Base-by-base conservation (phyloP, 805 yeast genomes). In the Lipomyces kockii region DNA sequence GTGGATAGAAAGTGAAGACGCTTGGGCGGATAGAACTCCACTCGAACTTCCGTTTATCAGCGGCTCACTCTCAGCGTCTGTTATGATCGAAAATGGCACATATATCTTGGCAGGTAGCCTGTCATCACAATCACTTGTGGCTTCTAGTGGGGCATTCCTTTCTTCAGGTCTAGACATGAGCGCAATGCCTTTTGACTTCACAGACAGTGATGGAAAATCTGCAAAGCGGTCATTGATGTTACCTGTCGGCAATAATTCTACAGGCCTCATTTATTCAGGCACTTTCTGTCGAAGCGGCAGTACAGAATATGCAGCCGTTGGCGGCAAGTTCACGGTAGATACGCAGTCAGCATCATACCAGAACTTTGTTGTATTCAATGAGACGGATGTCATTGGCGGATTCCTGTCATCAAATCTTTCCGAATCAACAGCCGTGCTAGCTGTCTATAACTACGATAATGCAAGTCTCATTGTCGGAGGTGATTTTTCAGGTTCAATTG, bases 291-390 rank as follows among this genome's bases (percentile, higher is more conserved):
- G 90, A 74, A 79, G 79, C 12, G 75, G 87, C 0, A 68, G 83
- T n/a, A 34, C 52, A 4, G 14, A 20, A 2, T 60, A 29, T 11
- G 78, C 87, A 53, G 83, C 85, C 0, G 77, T 89, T 60, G 92
- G 90, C 8, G 95, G 94, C 25, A 76, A 79, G 2, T 87, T 88
- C 73, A 43, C 62, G 1, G 37, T 54, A 3, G 58, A 22, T 8
- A 17, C 52, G 3, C 74, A 76, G 43, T 76, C 73, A 11, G 67
- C 75, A 0, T 56, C 63, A 7, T 78, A 76, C 14, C 49, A 68
- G 27, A 74, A 78, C 46, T 64, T 81, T 14, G 69, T 79, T 17
- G 68, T 80, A 25, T 65, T 74, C 20, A 73, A 78, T 72, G 75
- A 73, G 34, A 72, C n/a, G 57, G 70, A 32, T 69, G 75, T 37